Evolutionary conservation across 2,329 filamentous ascomycete genomes (phyloP), one percentile per base, ranked within the genome.

Genomic region (Beauveria varroae): DNA sequence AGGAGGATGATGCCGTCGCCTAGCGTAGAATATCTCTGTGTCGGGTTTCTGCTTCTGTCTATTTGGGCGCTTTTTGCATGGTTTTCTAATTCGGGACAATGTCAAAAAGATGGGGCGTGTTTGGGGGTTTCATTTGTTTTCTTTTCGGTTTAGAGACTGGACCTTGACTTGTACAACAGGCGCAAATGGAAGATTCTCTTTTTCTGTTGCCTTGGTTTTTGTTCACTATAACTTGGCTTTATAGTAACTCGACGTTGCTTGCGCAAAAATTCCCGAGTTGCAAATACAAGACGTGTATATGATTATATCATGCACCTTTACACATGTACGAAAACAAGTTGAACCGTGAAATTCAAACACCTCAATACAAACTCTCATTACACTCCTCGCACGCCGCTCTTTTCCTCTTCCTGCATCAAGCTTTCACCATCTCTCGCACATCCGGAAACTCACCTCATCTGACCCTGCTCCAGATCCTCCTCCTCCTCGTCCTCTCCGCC

Each of bases 111-210:
- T 22, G 22, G n/a, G 41, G 54, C 54, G 54, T 26, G 53, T 43
- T 41, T 44, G 10, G 16, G 16, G 18, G 3, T 18, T 24, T 26
- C n/a, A n/a, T 3, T 47, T 49, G 12, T 18, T 20, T n/a, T 5
- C 18, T 20, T 12, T 44, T 46, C 14, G 12, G 12, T 57, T 10
- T 16, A 20, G 28, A 10, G 28, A 14, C 14, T 37, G 24, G n/a
- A n/a, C 8, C 50, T 37, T 46, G 16, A 46, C 43, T 41, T 61
- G 53, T 61, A 61, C 18, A 61, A 61, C 53, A 57, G 60, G 60
- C 53, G 60, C 53, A 51, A 40, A 8, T 52, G 9, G 44, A 22
- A 44, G 50, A n/a, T 44, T 43, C 16, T 49, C 28, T 47, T 28
- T 44, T 24, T 44, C 3, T 12, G 24, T 53, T 34, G 16, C 8